phyloP scores from a whole-genome alignment of 129 eudicot species.

The Pittosporum tobira region DNA sequence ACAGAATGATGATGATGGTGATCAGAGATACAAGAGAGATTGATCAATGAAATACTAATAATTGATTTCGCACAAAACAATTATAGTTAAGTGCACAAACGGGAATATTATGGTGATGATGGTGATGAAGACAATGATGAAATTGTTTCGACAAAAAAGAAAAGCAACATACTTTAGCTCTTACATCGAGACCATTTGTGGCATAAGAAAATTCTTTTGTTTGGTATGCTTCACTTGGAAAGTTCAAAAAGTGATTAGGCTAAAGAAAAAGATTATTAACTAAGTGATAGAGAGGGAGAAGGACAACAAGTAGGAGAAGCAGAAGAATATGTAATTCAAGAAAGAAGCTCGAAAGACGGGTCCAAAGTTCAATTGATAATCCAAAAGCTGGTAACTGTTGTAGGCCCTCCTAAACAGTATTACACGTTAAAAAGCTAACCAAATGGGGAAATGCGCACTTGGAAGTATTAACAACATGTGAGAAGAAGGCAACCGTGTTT shows the following conservation, averaged over 20 bases:
- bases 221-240: slow-evolving; percentile 1
- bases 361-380: neutral
- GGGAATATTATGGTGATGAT: slow-evolving; percentile 18
- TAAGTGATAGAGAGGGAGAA: neutral
- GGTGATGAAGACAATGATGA: slow-evolving; percentile 32
- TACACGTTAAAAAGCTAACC: too few species aligned
- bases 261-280: neutral
- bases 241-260: slow-evolving; percentile 7
- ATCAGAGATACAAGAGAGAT: slow-evolving; percentile 7
- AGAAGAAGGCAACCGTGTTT: too few species aligned
- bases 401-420: too few species aligned
- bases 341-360: neutral
- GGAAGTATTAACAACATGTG: neutral
- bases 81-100: slow-evolving; percentile 9
- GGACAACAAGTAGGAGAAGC: neutral
- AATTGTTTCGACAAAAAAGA: slow-evolving; percentile 30
- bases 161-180: slow-evolving; percentile 40
- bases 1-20: neutral
- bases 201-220: slow-evolving; percentile 17
- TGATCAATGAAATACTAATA: neutral
- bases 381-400: neutral
- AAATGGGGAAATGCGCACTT: neutral
- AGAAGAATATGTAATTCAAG: neutral
- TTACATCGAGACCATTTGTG: slow-evolving; percentile 28
- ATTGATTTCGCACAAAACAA: neutral